Evolutionary conservation across 331 rosid genomes (phyloP).

Genomic region (Rosa hybrid): DNA sequence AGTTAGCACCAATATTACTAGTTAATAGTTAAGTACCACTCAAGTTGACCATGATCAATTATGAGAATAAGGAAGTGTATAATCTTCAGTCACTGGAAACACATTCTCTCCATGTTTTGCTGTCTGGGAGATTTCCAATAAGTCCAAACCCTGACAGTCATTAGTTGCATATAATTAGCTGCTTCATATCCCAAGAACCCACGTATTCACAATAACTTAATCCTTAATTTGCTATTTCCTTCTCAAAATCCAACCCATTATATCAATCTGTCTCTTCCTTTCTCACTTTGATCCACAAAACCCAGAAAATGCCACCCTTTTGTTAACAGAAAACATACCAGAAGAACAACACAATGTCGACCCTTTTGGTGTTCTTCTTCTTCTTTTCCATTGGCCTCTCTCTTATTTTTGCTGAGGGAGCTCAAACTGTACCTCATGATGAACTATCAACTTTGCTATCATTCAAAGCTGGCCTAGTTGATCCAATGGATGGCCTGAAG

Average conservation of each 20-base stretch:
- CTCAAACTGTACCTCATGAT: conserved; percentile 35
- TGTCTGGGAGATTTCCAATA: conserved; percentile 59
- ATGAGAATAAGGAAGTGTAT: conserved; percentile 19
- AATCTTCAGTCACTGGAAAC: conserved; percentile 46
- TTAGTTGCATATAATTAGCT: conserved; percentile 60
- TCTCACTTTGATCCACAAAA: conserved; percentile 31
- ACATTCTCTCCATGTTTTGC: conserved; percentile 82
- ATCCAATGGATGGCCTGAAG: conserved; percentile 53
- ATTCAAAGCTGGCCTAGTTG: conserved; percentile 57
- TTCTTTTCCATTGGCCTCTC: conserved; percentile 57
- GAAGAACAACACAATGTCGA: conserved; percentile 46
- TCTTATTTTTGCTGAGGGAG: conserved; percentile 42
- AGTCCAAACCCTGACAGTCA: conserved; percentile 73
- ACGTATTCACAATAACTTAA: conserved; percentile 49
- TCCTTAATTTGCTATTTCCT: conserved; percentile 27
- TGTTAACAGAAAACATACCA: conserved; percentile 32
- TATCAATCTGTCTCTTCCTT: neutral
- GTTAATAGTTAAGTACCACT: conserved; percentile 27
- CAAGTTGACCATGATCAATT: conserved; percentile 62
- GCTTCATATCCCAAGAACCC: conserved; percentile 74
- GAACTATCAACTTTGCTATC: conserved; percentile 59
- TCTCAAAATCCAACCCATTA: conserved; percentile 31
- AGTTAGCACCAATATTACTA: neutral
- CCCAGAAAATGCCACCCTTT: conserved; percentile 44
- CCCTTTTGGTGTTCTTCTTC: conserved; percentile 46